Percentiles rank a stretch among this genome's conserved stretches.
Evolutionary conservation across 306 rosid genomes (phyloP).

Genomic region (Prunus salicina): DNA sequence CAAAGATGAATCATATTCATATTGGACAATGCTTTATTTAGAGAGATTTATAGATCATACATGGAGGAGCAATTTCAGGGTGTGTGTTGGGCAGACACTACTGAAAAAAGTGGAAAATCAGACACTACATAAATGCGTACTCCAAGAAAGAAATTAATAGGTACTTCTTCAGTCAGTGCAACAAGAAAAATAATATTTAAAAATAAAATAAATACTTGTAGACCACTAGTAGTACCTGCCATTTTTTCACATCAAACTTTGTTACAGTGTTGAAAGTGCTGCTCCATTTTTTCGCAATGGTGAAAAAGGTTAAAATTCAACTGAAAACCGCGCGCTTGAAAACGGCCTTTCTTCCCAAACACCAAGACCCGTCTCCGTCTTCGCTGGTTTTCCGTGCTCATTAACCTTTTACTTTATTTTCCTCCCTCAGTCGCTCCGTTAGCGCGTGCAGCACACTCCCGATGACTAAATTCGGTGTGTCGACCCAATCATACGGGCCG

Average conservation of each 20-base stretch:
- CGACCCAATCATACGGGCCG: no score
- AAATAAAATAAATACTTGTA: background rate
- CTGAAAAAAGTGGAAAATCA: background rate
- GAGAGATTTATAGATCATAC: no score
- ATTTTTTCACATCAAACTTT: background rate
- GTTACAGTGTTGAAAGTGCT: background rate
- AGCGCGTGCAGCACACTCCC: background rate
- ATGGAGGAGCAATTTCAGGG: background rate
- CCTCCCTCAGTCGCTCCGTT: background rate
- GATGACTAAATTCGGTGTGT: background rate
- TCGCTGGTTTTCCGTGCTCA: conserved; percentile 8
- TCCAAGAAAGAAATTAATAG: background rate
- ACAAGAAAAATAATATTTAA: background rate
- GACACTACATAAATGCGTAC: background rate
- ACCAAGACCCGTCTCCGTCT: conserved; percentile 13
- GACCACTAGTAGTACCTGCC: background rate
- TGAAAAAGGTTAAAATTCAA: conserved; percentile 8
- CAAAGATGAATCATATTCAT: no score
- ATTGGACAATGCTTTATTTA: no score
- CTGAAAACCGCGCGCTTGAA: conserved; percentile 4
- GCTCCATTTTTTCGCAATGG: background rate
- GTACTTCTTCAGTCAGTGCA: background rate
- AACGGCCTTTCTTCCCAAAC: background rate
- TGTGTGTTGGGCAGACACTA: background rate
- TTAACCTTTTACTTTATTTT: background rate